Evolutionary conservation across 805 yeast genomes (phyloP), one percentile per base, ranked within the genome.

Genomic region (Metschnikowia amazonensis): DNA sequence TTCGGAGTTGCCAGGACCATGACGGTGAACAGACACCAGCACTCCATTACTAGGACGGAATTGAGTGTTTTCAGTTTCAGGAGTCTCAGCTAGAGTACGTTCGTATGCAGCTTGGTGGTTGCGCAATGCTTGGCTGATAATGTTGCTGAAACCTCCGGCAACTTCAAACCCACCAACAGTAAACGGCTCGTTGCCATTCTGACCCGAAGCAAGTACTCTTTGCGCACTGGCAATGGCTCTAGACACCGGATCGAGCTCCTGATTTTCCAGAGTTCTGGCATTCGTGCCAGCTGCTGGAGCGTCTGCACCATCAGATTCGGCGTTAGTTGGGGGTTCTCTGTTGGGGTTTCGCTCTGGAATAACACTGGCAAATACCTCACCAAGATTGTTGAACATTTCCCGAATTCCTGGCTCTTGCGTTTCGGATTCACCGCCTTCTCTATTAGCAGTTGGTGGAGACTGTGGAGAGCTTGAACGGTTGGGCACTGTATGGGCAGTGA

Each of bases 311-410:
- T 21, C 21, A 9, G 25, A 13, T 21, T 7, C 34, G 11, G 21
- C 4, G 9, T 29, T 10, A 7, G 25, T 10, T 28, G 6, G 20
- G 13, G 11, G 8, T 23, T 23, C 36, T 14, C 35, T 23, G 11
- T 20, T 21, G 13, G 27, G 2, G 23, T 3, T 16, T 1, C 17
- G 36, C 2, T 32, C 29, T 7, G 36, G 36, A 3, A 52, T 29
- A 3, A 28, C 50, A 7, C 41, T 47, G 17, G 48, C 45, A 11
- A 52, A 41, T 10, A 52, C 43, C 4, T 46, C 47, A 7, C 55
- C 55, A 24, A 52, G 27, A 21, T 50, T 48, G 39, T 48, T 50
- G 23, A 46, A 30, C 16, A 45, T 30, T 4, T 45, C 49, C 5
- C 49, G 39, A 17, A 44, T 23, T 21, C 43, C 24, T 11, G 35